Base-by-base conservation (phyloP, 108 stramenopile genomes). In the Halocafeteria seosinensis region DNA sequence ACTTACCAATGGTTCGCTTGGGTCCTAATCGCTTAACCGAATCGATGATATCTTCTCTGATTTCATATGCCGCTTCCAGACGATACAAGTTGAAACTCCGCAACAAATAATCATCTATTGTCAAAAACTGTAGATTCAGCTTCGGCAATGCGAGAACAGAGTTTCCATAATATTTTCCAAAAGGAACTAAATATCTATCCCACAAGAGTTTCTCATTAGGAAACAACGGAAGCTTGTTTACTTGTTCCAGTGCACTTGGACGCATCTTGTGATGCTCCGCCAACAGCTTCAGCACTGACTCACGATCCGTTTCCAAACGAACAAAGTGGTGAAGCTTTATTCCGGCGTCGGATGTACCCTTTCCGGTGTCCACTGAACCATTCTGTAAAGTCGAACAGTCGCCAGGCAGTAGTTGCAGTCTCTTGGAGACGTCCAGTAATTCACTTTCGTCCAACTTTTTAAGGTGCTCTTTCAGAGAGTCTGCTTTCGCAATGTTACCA, bases 41-140 rank as follows among this genome's bases (percentile, higher is more conserved):
- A 68, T 91, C 84, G 4, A 88, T 82, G 47, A 95, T 62, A 66
- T 93, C 94, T 1, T 73, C 75, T 32, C 94, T 76, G 61, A 95
- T 91, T 64, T 89, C 90, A 62, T 91, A 90, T 0, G 94, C 89
- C 38, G 76, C 82, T 73, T 92, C 91, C 17, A 92, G 63, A 24
- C 87, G 82, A 38, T 85, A 85, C 34, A 95, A 76, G 27, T 86
- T 80, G 74, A 87, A 95, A 70, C 82, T 88, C 21, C 94, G 79
- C 34, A 86, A 60, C 4, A 95, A 66, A 74, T 92, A 92, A 72
- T 95, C 94, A 30, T 76, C 70, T 50, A 84, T 78, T 2, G 91
- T 90, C 25, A 95, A 75, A 64, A 87, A 95, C 64, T 84, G 83
- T 12, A 87, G 65, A 66, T 82, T 84, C 30, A 95, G 73, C 68